Evolutionary conservation across 1,139 yeast genomes (phyloP), one percentile per base, ranked within the genome.

Genomic region (Groenewaldozyma sp.): DNA sequence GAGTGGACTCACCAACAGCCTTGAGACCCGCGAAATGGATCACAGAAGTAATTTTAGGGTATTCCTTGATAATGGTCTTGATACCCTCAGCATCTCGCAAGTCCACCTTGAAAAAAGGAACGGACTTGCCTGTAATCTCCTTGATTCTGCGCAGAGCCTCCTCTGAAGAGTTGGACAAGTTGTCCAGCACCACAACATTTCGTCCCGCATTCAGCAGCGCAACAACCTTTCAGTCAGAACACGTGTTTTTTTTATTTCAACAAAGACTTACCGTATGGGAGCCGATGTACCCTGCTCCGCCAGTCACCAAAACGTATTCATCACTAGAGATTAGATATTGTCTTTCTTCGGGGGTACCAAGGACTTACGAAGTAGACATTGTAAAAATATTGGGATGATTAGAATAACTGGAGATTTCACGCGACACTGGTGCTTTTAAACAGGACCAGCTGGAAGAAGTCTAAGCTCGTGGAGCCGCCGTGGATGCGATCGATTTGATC

Each of bases 221-320:
- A 28, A 80, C 73, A 5, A 77, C 58, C 42, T 49, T n/a, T n/a
- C n/a, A n/a, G n/a, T n/a, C n/a, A n/a, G n/a, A n/a, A n/a, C n/a
- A n/a, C n/a, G n/a, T n/a, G n/a, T n/a, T n/a, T n/a, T n/a, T n/a
- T n/a, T n/a, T n/a, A n/a, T n/a, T n/a, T n/a, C n/a, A n/a, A n/a
- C n/a, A 17, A 17, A 13, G 31, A 31, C 45, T 39, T 42, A 46
- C 81, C 2, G 91, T 79, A 56, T 82, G 94, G 14, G 91, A 79
- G 21, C 94, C 94, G 54, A 83, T 82, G 61, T 83, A 83, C 24
- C 94, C 94, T 26, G 93, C 86, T 41, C 94, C 94, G 35, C 94
- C 94, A 24, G 94, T 81, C 27, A 83, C 88, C 43, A 82, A 67
- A 43, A 82, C 78, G 56, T 41, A 50, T 43, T 45, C 50, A 14